Conservation (phyloP, 1,284 basidiomycete genomes). For the Pseudozyma pruni region DNA sequence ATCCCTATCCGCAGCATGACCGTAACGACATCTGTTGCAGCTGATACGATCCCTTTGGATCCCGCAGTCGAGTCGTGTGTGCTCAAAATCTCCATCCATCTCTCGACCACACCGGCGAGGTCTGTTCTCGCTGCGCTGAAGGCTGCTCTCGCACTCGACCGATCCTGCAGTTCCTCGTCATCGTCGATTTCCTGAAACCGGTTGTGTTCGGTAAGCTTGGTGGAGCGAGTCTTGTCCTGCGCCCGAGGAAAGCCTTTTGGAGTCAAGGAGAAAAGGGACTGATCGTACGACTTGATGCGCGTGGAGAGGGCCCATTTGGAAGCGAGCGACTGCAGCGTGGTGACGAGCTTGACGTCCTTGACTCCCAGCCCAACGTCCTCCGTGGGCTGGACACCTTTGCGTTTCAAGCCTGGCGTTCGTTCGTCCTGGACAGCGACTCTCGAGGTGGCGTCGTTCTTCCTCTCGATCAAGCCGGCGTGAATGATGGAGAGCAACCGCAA, state of each 20-base stretch:
- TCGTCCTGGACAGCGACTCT: slow-evolving; percentile 19
- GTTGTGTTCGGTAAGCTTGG: slow-evolving; percentile 23
- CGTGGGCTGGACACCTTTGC: slow-evolving; percentile 23
- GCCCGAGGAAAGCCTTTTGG: slow-evolving; percentile 19
- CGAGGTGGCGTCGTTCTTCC: slow-evolving; percentile 27
- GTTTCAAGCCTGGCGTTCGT: slow-evolving; percentile 7
- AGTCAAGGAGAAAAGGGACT: slow-evolving; percentile 10
- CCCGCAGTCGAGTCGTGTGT: background rate
- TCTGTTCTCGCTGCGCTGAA: slow-evolving; percentile 20
- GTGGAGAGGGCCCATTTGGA: slow-evolving; percentile 35
- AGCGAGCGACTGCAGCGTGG: slow-evolving; percentile 36
- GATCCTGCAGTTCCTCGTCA: slow-evolving; percentile 13
- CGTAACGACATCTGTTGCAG: slow-evolving; percentile 32
- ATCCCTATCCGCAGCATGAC: slow-evolving; percentile 43
- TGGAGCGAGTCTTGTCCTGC: background rate
- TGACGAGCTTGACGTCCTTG: slow-evolving; percentile 43
- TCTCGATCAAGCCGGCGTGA: slow-evolving; percentile 16
- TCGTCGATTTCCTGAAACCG: slow-evolving; percentile 46
- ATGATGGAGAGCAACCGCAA: slow-evolving; percentile 26
- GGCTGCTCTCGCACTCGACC: slow-evolving; percentile 4
- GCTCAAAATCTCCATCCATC: slow-evolving; percentile 15
- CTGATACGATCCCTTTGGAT: background rate
- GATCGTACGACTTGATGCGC: slow-evolving; percentile 34
- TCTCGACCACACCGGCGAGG: slow-evolving; percentile 12
- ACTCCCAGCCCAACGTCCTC: slow-evolving; percentile 46